Conservation (phyloP, 805 yeast genomes). For the Myxozyma neotropica region DNA sequence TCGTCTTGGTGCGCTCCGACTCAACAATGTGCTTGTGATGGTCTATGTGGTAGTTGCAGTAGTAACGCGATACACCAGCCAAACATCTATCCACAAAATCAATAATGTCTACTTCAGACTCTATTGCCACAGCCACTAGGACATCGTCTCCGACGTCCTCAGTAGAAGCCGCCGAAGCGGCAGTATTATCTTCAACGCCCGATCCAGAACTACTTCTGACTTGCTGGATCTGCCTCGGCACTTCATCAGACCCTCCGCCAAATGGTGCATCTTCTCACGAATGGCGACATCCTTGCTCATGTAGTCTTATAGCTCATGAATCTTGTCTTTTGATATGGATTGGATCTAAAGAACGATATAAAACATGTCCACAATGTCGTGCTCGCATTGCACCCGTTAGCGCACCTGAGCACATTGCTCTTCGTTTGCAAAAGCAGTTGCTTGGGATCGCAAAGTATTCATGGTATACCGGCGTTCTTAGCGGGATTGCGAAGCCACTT, state of each 20-base stretch:
- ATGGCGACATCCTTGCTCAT: slow-evolving; percentile 52
- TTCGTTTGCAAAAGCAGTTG: not conserved
- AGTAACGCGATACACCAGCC: no score
- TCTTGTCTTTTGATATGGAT: slow-evolving; percentile 50
- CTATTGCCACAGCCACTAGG: no score
- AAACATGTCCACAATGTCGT: slow-evolving; percentile 30
- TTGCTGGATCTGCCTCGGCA: slow-evolving; percentile 45
- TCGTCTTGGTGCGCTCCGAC: no score
- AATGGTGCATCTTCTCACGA: slow-evolving; percentile 41
- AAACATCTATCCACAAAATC: no score
- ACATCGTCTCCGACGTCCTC: not conserved
- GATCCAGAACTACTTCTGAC: slow-evolving; percentile 37
- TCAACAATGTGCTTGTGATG: no score
- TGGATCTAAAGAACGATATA: slow-evolving; percentile 15
- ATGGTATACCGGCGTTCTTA: slow-evolving; percentile 3
- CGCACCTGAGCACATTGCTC: slow-evolving; percentile 12
- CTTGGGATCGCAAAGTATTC: slow-evolving; percentile 30
- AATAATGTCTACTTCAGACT: no score
- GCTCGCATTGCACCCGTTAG: slow-evolving; percentile 10
- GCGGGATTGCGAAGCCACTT: slow-evolving; percentile 14
- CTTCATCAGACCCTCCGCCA: slow-evolving; percentile 43
- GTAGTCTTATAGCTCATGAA: slow-evolving; percentile 52
- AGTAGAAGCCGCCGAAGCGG: not conserved
- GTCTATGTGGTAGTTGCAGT: no score
- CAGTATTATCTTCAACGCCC: not conserved